Conservation (phyloP, 768 basidiomycete species). For the Clavaria fumosa region DNA sequence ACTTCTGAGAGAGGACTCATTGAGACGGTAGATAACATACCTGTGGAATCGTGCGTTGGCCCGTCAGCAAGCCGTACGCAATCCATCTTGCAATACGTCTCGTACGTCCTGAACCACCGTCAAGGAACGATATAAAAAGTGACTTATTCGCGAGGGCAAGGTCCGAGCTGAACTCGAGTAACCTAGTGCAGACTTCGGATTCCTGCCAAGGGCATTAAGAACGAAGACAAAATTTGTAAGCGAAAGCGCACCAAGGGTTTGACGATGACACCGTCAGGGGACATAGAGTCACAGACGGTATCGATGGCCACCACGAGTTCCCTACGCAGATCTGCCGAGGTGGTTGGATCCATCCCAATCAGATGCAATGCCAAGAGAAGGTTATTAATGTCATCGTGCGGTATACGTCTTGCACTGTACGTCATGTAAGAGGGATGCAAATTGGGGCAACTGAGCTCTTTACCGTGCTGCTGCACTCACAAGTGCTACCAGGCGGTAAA, state of each 20-base stretch:
- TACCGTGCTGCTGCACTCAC: constrained; percentile 32
- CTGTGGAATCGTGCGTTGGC: constrained; percentile 12
- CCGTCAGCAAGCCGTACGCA: constrained; percentile 33
- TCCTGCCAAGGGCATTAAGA: constrained; percentile 24
- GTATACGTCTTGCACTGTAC: constrained; percentile 1
- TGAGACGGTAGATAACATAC: constrained; percentile 14
- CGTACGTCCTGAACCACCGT: constrained; percentile 32
- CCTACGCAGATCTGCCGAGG: constrained; percentile 26
- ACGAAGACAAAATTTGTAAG: background rate
- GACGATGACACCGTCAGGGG: constrained; percentile 17
- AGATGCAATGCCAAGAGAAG: constrained; percentile 35
- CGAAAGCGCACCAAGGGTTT: constrained; percentile 14
- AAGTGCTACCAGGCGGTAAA: constrained; percentile 29
- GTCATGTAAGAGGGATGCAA: background rate
- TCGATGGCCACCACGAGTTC: constrained; percentile 36
- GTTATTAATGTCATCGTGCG: constrained; percentile 28
- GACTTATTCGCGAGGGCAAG: constrained; percentile 36
- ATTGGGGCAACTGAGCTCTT: constrained; percentile 10
- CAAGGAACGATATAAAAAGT: constrained; percentile 34
- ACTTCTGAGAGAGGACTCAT: too few relatives aligned
- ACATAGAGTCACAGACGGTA: constrained; percentile 27
- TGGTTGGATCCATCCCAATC: constrained; percentile 39
- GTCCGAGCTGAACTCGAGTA: constrained; percentile 25
- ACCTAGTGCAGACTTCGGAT: constrained; percentile 26
- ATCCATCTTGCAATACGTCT: constrained; percentile 43